A percentile compares a stretch with the other conserved stretches of the same genome.
These are phyloP conservation scores for Geoglossum glabrum DNA, from an alignment of 495 filamentous ascomycete species.

Conservation along the genomic window DNA sequence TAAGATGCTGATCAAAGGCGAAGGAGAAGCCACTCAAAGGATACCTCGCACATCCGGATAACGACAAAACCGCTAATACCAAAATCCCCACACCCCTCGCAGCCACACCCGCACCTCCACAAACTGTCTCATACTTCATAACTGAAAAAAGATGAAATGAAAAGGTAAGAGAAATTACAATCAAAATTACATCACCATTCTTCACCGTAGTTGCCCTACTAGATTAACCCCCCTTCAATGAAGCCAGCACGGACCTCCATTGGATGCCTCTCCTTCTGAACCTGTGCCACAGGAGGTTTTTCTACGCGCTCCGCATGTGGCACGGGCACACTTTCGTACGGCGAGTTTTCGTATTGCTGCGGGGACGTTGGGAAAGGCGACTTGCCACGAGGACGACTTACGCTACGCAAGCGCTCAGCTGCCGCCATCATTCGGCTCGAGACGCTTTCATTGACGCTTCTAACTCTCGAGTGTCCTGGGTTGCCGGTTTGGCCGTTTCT, in stretches of 20 bases:
- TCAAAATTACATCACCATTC: no score
- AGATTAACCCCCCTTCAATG: not conserved
- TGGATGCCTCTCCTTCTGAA: not conserved
- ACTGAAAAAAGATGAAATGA: no score
- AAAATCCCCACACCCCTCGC: no score
- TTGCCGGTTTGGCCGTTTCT: not conserved
- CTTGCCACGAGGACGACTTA: slow-evolving; percentile 2
- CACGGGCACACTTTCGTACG: not conserved
- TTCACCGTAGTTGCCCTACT: no score
- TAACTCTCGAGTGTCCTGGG: not conserved
- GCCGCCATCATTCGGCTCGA: not conserved
- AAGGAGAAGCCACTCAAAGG: no score
- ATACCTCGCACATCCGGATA: no score
- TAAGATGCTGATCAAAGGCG: no score
- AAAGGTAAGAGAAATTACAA: no score
- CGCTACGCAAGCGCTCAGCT: slow-evolving; percentile 5
- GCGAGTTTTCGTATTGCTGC: not conserved
- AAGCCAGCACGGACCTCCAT: not conserved
- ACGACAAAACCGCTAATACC: no score
- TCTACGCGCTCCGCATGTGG: not conserved
- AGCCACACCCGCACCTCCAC: no score
- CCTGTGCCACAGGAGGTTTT: not conserved
- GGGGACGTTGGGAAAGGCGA: not conserved
- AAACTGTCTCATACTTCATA: no score
- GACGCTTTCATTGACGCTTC: not conserved